Evolutionary conservation across 768 basidiomycete species (phyloP).

Genomic region (Trametes villosa): DNA sequence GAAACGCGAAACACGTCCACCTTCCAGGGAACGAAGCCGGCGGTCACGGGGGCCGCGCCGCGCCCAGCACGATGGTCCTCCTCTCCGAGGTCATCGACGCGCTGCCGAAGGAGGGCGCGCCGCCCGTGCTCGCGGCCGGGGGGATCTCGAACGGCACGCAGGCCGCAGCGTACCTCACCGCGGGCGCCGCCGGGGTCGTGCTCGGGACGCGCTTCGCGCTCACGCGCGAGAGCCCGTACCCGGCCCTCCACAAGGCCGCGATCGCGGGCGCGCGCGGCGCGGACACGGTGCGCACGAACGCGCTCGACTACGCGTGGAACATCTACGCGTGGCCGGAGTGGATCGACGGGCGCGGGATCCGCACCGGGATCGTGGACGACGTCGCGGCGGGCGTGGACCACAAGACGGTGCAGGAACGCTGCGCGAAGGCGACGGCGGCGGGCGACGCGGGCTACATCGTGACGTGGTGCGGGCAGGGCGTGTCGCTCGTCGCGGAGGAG

Average conservation of each 20-base stretch:
- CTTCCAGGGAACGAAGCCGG: conserved; percentile 75
- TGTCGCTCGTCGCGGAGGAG: conserved; percentile 57
- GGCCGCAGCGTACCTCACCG: conserved; percentile 62
- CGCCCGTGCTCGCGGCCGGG: conserved; percentile 73
- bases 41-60: conserved; percentile 66
- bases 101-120: conserved; percentile 44
- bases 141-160: conserved; percentile 70
- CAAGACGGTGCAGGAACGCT: conserved; percentile 47
- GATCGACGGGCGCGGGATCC: conserved; percentile 53
- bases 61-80: conserved; percentile 64
- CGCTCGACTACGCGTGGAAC: conserved; percentile 39
- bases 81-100: conserved; percentile 56
- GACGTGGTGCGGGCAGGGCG: conserved; percentile 72
- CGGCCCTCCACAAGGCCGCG: conserved; percentile 37
- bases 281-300: conserved; percentile 36
- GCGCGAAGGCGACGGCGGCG: conserved; percentile 47
- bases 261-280: conserved; percentile 34
- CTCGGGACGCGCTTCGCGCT: conserved; percentile 78
- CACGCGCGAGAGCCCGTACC: conserved; percentile 59
- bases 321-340: conserved; percentile 40
- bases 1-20: neutral
- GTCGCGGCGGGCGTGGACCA: conserved; percentile 53
- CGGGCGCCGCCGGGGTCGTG: conserved; percentile 71
- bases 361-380: conserved; percentile 62
- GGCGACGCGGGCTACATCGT: conserved; percentile 50